A percentile compares a stretch with the other conserved stretches of the same genome.
Conservation (phyloP, 2,329 filamentous ascomycete species). For the Colletotrichum sansevieriae region DNA sequence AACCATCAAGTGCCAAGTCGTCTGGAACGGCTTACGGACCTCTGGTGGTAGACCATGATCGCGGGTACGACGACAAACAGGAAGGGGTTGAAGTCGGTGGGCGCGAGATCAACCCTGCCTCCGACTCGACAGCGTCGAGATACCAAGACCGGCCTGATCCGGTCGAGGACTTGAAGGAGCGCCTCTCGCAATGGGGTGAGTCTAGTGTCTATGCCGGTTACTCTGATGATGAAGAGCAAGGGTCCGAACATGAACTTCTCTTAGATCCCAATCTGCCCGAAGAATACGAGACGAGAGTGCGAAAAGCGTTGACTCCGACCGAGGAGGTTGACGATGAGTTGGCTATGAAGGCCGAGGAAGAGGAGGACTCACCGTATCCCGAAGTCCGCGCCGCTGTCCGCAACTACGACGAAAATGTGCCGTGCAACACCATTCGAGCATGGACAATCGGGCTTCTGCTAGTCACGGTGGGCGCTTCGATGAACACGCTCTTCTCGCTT, state of each 20-base stretch:
- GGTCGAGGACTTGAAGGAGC: conserved; percentile 52
- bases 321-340: conserved; percentile 48
- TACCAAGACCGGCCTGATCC: conserved; percentile 42
- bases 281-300: conserved; percentile 55
- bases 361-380: conserved; percentile 74
- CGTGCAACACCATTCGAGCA: conserved; percentile 75
- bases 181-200: conserved; percentile 57
- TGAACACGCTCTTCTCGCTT: conserved; percentile 74
- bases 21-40: conserved; percentile 48
- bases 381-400: conserved; percentile 74
- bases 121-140: conserved; percentile 41
- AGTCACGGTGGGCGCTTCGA: conserved; percentile 68
- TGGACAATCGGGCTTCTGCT: conserved; percentile 73
- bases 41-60: conserved; percentile 46
- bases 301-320: conserved; percentile 24
- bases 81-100: conserved; percentile 48
- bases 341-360: conserved; percentile 56
- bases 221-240: conserved; percentile 60
- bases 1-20: conserved; percentile 48
- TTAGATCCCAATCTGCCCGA: conserved; percentile 65
- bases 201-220: conserved; percentile 52
- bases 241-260: conserved; percentile 68
- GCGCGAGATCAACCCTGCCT: conserved; percentile 46
- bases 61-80: conserved; percentile 46
- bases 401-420: conserved; percentile 74